phyloP scores from a whole-genome alignment of 2,329 filamentous ascomycete genomes.

The Ophiostoma piceae region DNA sequence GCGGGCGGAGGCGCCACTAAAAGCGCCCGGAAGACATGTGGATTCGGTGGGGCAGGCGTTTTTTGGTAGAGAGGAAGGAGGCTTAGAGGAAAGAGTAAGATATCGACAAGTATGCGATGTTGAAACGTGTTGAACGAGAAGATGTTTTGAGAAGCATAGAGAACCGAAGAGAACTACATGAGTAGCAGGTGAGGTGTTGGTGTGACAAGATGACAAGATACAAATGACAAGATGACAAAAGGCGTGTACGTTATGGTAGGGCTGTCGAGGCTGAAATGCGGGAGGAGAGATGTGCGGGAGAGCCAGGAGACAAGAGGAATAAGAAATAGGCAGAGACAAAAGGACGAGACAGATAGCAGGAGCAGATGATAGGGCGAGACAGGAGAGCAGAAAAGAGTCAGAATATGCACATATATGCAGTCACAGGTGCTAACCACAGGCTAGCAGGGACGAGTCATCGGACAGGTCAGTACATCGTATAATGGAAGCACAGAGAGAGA shows the following conservation, averaged over 20 bases:
- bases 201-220: not conserved
- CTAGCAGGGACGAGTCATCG: conserved; percentile 9
- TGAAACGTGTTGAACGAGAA: not conserved
- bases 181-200: not conserved
- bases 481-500: not conserved
- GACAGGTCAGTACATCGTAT: not conserved
- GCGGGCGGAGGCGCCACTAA: not conserved
- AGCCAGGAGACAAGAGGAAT: too few species aligned
- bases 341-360: not conserved
- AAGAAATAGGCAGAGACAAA: not conserved
- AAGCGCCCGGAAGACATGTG: not conserved
- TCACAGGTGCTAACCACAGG: conserved; percentile 1
- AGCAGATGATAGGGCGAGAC: not conserved
- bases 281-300: not conserved
- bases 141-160: not conserved
- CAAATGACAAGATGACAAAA: not conserved
- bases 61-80: not conserved
- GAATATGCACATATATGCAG: not conserved
- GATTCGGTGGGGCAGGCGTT: not conserved
- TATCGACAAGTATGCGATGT: not conserved
- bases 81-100: not conserved
- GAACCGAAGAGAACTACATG: not conserved
- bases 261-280: conserved; percentile 1
- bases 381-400: not conserved
- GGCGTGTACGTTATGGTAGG: not conserved